Base-by-base conservation (phyloP, 768 basidiomycete genomes). In the Candolleomyces eurysporus region DNA sequence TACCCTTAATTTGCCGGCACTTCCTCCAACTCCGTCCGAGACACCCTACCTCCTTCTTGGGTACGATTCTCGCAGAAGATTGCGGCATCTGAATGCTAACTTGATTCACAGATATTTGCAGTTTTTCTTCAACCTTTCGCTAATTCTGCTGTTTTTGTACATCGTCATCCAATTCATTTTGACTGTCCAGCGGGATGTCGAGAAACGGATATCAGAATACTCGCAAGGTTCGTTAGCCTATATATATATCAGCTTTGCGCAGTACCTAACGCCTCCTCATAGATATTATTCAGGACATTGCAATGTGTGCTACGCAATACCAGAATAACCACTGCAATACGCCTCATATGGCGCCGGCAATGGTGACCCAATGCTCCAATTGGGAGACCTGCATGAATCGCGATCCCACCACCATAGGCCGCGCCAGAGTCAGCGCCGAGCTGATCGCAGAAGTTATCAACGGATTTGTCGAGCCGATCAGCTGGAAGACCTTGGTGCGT, bases 361-460 rank as follows among this genome's bases (percentile, higher is more conserved):
- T 98, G 91, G 82, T 86, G 50, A 84, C 85, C 46, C 89, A 91
- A 72, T 99, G 96, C 73, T 83, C 83, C 51, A 84, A 83, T 62
- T 98, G 96, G 96, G 92, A 96, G 69, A 84, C 85, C 5, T 98
- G 95, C 71, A 96, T 97, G 96, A 89, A 91, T 75, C 88, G 92
- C 61, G 96, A 98, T 79, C 94, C 96, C 58, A 87, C 88, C 19
- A 87, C 89, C 45, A 85, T 96, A 46, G 94, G 94, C 1, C 90
- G 94, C 61, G 92, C 94, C 61, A 88, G 85, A 67, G 90, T 99
- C 65, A 88, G 91, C 48, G 95, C 96, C 60, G 94, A 98, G 79
- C 86, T 97, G 60, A 89, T 98, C 73, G 96, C 94, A 57, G 96
- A 97, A 70, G 91, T 98, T 48, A 88, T 98, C 63, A 97, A 98